Evolutionary conservation across 768 basidiomycete genomes (phyloP).

Genomic region (Cystobasidium tubakii): DNA sequence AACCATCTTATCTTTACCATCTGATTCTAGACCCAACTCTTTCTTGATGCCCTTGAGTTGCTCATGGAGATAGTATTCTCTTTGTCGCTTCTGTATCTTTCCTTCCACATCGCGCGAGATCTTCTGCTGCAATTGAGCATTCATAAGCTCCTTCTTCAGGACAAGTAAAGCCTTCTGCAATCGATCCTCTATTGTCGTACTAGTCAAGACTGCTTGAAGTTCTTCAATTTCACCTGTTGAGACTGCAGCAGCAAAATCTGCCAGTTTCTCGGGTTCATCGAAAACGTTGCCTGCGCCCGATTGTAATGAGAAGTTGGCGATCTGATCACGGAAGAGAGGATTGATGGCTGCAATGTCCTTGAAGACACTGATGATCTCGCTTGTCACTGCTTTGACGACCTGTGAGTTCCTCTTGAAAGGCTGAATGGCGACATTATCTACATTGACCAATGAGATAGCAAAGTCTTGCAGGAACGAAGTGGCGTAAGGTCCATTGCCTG

Average conservation of each 20-base stretch:
- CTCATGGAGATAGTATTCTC: slow-evolving; percentile 46
- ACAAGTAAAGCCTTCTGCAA: slow-evolving; percentile 83
- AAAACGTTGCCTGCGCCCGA: slow-evolving; percentile 89
- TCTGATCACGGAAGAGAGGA: slow-evolving; percentile 95
- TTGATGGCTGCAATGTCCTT: slow-evolving; percentile 97
- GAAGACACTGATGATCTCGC: slow-evolving; percentile 92
- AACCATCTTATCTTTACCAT: slow-evolving; percentile 73
- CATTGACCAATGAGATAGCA: slow-evolving; percentile 77
- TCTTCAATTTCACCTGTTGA: slow-evolving; percentile 87
- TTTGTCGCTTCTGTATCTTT: slow-evolving; percentile 54
- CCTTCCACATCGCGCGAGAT: slow-evolving; percentile 85
- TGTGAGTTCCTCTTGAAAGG: slow-evolving; percentile 83
- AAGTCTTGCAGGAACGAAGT: slow-evolving; percentile 78
- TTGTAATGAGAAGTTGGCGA: slow-evolving; percentile 89
- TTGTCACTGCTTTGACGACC: slow-evolving; percentile 90
- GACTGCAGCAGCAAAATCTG: slow-evolving; percentile 94
- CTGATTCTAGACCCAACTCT: slow-evolving; percentile 59
- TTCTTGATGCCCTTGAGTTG: slow-evolving; percentile 49
- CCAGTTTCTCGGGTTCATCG: slow-evolving; percentile 93
- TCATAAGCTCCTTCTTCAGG: slow-evolving; percentile 95
- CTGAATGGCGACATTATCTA: slow-evolving; percentile 71
- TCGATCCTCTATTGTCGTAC: slow-evolving; percentile 75
- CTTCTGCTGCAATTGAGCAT: slow-evolving; percentile 88
- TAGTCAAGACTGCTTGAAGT: slow-evolving; percentile 87
- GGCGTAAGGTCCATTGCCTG: slow-evolving; percentile 59